Evolutionary conservation across 208 protist species (phyloP).

Genomic region (Leishmania major): DNA sequence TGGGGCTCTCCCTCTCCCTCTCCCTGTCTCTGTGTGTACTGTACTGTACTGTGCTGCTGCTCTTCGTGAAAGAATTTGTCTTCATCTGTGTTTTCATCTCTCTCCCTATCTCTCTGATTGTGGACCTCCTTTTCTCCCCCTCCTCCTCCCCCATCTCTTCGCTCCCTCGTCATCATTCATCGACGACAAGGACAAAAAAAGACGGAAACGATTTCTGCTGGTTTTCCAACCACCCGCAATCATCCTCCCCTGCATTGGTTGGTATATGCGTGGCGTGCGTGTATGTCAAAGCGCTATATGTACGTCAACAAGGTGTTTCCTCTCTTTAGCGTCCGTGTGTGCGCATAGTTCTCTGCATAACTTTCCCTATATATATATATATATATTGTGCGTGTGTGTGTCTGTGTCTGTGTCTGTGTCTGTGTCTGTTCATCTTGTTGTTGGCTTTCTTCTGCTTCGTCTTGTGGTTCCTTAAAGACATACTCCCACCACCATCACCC

Average conservation of each 20-base stretch:
- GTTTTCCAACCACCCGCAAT: neutral
- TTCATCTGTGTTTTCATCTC: neutral
- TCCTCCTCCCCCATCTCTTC: neutral
- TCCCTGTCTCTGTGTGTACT: neutral
- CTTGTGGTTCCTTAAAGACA: neutral
- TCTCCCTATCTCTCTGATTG: neutral
- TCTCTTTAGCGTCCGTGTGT: neutral
- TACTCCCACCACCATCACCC: neutral
- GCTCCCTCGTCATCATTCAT: neutral
- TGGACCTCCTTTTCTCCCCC: neutral
- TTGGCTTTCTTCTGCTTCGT: neutral
- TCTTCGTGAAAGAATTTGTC: too few species aligned
- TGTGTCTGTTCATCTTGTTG: neutral
- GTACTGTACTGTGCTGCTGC: neutral
- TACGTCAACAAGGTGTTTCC: neutral
- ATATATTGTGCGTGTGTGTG: neutral
- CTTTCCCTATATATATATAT: neutral
- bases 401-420: too few species aligned
- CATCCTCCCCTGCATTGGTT: neutral
- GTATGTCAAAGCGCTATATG: neutral
- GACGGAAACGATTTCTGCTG: neutral
- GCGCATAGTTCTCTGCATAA: neutral
- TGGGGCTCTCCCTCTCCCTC: too few species aligned
- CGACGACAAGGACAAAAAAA: neutral
- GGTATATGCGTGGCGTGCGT: neutral